Conservation (phyloP, 352 stramenopile genomes). For the Thalassiosira delicatula region DNA sequence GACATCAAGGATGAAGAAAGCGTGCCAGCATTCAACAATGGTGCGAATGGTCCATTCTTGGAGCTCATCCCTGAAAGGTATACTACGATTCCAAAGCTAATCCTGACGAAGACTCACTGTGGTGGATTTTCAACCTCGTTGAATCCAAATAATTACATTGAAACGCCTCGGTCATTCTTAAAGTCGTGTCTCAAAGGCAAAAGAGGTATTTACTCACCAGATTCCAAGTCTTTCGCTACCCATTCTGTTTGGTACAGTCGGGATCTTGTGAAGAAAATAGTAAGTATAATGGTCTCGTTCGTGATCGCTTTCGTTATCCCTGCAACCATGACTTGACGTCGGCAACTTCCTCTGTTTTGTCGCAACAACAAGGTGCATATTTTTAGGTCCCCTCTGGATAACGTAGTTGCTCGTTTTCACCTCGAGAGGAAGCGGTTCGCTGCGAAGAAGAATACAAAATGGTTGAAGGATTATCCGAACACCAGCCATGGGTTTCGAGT, state of each 20-base stretch:
- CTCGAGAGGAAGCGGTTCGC: constrained; percentile 31
- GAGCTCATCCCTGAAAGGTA: constrained; percentile 37
- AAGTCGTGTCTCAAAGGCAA: no score
- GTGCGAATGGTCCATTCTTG: constrained; percentile 48
- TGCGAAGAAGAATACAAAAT: constrained; percentile 23
- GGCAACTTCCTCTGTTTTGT: constrained; percentile 8
- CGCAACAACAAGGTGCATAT: constrained; percentile 54
- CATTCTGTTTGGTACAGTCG: no score
- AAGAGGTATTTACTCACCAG: no score
- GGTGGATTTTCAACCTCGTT: constrained; percentile 44
- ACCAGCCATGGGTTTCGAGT: constrained; percentile 39
- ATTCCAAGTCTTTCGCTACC: no score
- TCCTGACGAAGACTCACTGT: constrained; percentile 73
- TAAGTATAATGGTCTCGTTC: constrained; percentile 3
- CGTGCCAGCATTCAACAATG: constrained; percentile 22
- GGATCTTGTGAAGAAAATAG: no score
- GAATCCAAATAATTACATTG: constrained; percentile 18
- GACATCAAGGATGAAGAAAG: constrained; percentile 35
- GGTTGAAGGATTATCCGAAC: constrained; percentile 36
- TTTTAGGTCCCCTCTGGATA: constrained; percentile 65
- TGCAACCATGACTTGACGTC: no score
- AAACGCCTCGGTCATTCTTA: no score
- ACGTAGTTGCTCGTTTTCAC: constrained; percentile 60
- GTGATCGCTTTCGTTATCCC: no score
- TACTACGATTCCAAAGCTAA: constrained; percentile 25